Evolutionary conservation across 805 yeast genomes (phyloP).

Genomic region (Yueomyces sinensis): DNA sequence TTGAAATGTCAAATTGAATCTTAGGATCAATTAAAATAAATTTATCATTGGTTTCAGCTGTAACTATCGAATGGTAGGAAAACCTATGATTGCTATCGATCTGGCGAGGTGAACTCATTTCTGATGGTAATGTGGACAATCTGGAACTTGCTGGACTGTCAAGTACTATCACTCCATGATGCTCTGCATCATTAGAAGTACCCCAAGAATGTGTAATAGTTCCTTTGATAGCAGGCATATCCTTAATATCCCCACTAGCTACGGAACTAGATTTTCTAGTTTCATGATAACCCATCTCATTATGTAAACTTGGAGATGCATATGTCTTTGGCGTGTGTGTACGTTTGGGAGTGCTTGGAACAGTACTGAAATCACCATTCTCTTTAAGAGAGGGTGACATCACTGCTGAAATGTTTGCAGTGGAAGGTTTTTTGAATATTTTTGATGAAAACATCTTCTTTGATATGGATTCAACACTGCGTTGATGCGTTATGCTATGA

Average conservation of each 20-base stretch:
- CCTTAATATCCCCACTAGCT: conserved; percentile 1
- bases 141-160: not conserved
- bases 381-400: not conserved
- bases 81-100: too few relatives aligned
- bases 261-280: too few relatives aligned
- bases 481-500: not conserved
- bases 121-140: too few relatives aligned
- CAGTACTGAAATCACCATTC: not conserved
- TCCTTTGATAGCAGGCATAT: conserved; percentile 29
- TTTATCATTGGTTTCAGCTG: too few relatives aligned
- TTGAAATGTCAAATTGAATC: not conserved
- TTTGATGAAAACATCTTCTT: not conserved
- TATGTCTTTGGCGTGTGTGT: not conserved
- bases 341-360: not conserved
- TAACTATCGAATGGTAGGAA: too few relatives aligned
- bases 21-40: too few relatives aligned
- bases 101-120: too few relatives aligned
- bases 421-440: not conserved
- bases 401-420: not conserved
- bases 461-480: not conserved
- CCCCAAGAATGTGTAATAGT: conserved; percentile 42
- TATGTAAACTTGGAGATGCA: not conserved
- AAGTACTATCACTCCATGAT: conserved; percentile 2
- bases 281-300: too few relatives aligned
- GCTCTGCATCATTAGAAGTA: conserved; percentile 5